Evolutionary conservation across 495 filamentous ascomycete species (phyloP), one percentile per base, ranked within the genome.

Genomic region (Penicillium crystallinum): DNA sequence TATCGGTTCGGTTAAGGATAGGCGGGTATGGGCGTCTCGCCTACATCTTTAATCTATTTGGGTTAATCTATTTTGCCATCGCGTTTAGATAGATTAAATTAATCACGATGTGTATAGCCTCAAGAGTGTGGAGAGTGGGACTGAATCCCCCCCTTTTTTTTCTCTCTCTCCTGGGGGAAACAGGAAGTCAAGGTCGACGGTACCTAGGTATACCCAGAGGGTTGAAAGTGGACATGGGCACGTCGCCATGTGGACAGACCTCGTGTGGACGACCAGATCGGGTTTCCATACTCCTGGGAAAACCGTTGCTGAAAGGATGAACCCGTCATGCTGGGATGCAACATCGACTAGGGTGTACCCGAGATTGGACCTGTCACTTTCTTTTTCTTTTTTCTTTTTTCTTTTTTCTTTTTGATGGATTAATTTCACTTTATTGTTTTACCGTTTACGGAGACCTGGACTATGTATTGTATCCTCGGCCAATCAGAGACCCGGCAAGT

Each of bases 401-500:
- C 22, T 41, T 52, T 51, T 46, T 53, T 41, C 31, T 50, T 39
- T 29, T 31, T 45, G 55, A 27, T 27, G 7, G 23, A 17, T 19
- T 27, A 3, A 27, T 49, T 30, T 43, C 33, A 46, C 46, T 36
- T 48, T 30, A 44, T 36, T 55, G 50, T 49, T 27, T 61, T 59
- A 57, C 52, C 52, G 54, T 55, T 64, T 55, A 62, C 4, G 25
- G 29, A 31, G 29, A 7, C 6, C 25, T 27, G 23, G 18, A 25
- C 43, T 22, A 30, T 27, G 29, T 4, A 31, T 31, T 15, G 52
- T 61, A 46, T 37, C 55, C 60, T 49, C 25, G 15, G 50, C 68
- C 68, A 70, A 71, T 71, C 62, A 73, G 46, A 46, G 37, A 22
- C 33, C 48, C 56, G 48, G 57, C 19, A 66, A 63, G 64, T 68